phyloP scores from a whole-genome alignment of 2,329 filamentous ascomycete species.

The Colletotrichum filicis region DNA sequence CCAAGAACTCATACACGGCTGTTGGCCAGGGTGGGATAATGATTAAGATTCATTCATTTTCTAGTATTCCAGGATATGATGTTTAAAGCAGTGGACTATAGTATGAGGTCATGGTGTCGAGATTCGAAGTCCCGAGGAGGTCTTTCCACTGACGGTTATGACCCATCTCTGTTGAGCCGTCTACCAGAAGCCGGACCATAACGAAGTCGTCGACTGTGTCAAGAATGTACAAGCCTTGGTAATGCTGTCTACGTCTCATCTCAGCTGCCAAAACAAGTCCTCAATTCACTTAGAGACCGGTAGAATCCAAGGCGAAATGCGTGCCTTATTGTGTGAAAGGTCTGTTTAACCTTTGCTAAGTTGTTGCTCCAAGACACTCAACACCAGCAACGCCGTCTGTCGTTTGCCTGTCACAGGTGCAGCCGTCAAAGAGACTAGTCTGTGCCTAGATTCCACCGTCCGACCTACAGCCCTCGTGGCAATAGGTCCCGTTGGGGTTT shows the following conservation, averaged over 20 bases:
- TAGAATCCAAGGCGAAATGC: background rate
- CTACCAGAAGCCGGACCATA: background rate
- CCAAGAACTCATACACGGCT: too few relatives aligned
- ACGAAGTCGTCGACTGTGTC: background rate
- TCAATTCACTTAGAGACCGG: background rate
- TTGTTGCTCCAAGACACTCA: background rate
- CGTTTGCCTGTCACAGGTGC: background rate
- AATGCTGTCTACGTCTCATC: background rate
- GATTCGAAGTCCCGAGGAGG: too few relatives aligned
- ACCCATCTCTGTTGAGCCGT: background rate
- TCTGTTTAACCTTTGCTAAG: background rate
- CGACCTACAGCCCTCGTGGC: background rate
- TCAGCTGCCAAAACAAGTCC: background rate
- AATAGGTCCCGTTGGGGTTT: background rate
- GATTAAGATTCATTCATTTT: too few relatives aligned
- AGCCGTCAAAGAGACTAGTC: background rate
- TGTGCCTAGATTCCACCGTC: background rate
- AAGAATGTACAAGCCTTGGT: too few relatives aligned
- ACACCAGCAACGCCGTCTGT: background rate
- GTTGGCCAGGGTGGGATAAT: too few relatives aligned
- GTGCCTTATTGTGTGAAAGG: background rate
- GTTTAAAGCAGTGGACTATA: too few relatives aligned
- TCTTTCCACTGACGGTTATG: too few relatives aligned
- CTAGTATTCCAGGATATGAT: too few relatives aligned
- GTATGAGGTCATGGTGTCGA: too few relatives aligned